These are phyloP conservation scores for Leccinum pellstonianum DNA, from an alignment of 768 basidiomycete species.

Conservation along the genomic window DNA sequence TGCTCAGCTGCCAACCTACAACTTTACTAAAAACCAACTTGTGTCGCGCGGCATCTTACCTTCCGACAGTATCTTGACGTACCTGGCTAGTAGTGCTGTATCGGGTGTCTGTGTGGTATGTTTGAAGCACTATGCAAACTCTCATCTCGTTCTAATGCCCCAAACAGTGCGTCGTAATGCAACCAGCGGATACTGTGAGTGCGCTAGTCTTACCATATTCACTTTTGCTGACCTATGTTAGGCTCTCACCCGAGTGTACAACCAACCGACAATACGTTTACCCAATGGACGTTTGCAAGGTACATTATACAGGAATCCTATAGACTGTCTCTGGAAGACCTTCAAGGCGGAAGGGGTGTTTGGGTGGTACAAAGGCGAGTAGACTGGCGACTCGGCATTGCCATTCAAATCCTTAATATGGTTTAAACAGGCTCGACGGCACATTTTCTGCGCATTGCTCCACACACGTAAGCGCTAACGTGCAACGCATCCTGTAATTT, in stretches of 20 bases:
- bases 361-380: constrained; percentile 93
- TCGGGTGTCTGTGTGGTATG: constrained; percentile 91
- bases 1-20: constrained; percentile 95
- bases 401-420: background rate
- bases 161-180: constrained; percentile 82
- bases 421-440: constrained; percentile 74
- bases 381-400: background rate
- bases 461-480: constrained; percentile 68
- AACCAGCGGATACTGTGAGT: constrained; percentile 85
- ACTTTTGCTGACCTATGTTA: constrained; percentile 28
- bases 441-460: constrained; percentile 89
- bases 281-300: constrained; percentile 74
- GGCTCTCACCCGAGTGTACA: constrained; percentile 94
- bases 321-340: constrained; percentile 98
- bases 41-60: constrained; percentile 65
- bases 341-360: constrained; percentile 82
- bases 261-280: constrained; percentile 77
- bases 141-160: constrained; percentile 10
- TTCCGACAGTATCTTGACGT: constrained; percentile 82
- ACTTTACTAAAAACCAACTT: constrained; percentile 84
- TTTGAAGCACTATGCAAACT: constrained; percentile 14
- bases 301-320: constrained; percentile 82
- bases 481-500: background rate
- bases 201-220: constrained; percentile 9
- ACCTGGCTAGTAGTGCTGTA: constrained; percentile 81